Evolutionary conservation across 139 green algal species (phyloP), one percentile per base, ranked within the genome.

Genomic region (Tetradesmus obliquus): DNA sequence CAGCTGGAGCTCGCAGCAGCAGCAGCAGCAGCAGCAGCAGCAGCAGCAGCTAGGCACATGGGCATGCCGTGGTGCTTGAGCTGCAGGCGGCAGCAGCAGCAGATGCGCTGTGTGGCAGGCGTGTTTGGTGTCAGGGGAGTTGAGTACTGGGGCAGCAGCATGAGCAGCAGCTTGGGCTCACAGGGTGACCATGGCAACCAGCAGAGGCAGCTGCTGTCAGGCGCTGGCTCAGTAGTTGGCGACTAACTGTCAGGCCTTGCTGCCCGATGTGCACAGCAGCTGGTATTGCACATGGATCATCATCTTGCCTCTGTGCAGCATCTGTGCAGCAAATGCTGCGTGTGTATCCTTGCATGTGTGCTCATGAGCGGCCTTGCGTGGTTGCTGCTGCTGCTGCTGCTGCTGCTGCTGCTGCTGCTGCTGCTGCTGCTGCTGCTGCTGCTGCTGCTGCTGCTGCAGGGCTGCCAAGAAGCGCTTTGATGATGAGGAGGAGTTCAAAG

Each of bases 401-500:
- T 72, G 60, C 60, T 72, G 60, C 60, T 72, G 9, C 54, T 72
- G 54, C 32, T 95, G 92, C 95, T 71, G 60, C 71, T 32, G 71
- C 71, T 79, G 71, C 71, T 0, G 60, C 60, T 72, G 60, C 60
- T 72, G 60, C 60, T 72, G 60, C 60, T 72, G 60, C 60, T 72
- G 60, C 60, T 72, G 60, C 60, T 72, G 60, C 60, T 72, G 9
- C 54, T 72, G 54, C 32, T 95, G 92, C 95, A 95, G 94, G 53
- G 95, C 93, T 15, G 95, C 97, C 79, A 99, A 99, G 95, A 88
- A 93, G 91, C 95, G 96, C 3, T 99, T 99, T 94, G 98, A 99
- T 87, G 95, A 96, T n/a, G 98, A 99, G 45, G 93, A 97, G 24
- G 98, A 98, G 6, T 99, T 99, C 96, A 99, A 99, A 95, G 94